Base-by-base conservation (phyloP, 1,284 basidiomycete species). In the Peniophora sp. region DNA sequence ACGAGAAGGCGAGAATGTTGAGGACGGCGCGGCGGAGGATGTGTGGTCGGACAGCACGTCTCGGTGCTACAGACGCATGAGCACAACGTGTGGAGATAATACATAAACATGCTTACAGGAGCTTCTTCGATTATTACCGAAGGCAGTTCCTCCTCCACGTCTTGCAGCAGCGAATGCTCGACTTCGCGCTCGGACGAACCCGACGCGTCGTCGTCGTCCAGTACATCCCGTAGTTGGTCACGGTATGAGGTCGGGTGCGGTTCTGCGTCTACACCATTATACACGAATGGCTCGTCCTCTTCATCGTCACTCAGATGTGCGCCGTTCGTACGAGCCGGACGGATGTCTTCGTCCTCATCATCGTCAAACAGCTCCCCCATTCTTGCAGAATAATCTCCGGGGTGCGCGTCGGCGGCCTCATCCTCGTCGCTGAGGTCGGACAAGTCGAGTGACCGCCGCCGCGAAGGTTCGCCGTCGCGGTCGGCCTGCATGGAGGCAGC, bases 281-380 rank as follows among this genome's bases (percentile, higher is more conserved):
- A 92, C 41, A 89, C 56, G 58, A 91, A 92, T 44, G 78, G 81
- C 9, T 81, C 83, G 8, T 73, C 71, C 0, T 77, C 75, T 9
- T 78, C 78, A 17, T 73, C 70, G 2, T 68, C 70, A 3, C 65
- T 67, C 64, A 9, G 67, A 65, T 24, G 63, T 64, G 16, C 67
- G 53, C 12, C 52, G 48, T 36, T 49, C 43, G 63, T 47, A 12
- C 47, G 50, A 22, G 58, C 56, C 36, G 65, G n/a, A 6, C n/a
- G 38, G 8, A 20, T 66, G 27, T 63, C 64, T 46, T 70, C 70
- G 47, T 74, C 75, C 51, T 74, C 74, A 45, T 73, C 78, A 48
- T 71, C 74, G 48, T 71, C 74, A 50, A 90, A 75, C 23, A 89
- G 70, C 57, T 90, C 88, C 47, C 81, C 82, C 77, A 90, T 82